Evolutionary conservation across 495 filamentous ascomycete species (phyloP).

Genomic region (Penicillium dipodomyicola): DNA sequence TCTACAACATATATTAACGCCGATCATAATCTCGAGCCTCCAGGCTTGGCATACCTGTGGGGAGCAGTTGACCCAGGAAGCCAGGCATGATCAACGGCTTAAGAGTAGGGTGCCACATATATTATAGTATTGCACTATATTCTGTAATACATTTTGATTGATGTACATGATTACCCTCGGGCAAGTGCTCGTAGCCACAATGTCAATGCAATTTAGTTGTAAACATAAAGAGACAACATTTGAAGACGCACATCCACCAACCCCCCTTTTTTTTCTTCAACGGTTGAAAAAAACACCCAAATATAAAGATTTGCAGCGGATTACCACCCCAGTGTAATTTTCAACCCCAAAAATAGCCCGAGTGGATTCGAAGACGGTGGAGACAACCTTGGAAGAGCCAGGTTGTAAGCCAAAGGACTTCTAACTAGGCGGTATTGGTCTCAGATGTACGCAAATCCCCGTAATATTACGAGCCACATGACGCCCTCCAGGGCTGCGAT

Average conservation of each 20-base stretch:
- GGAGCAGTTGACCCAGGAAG: neutral
- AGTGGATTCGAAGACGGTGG: slow-evolving; percentile 19
- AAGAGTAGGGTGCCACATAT: neutral
- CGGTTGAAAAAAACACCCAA: neutral
- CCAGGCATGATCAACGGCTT: neutral
- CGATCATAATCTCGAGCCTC: slow-evolving; percentile 16
- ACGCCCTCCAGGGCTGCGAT: slow-evolving; percentile 16
- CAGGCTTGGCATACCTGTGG: slow-evolving; percentile 17
- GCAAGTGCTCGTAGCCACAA: neutral
- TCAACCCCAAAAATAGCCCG: slow-evolving; percentile 25
- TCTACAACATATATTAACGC: slow-evolving; percentile 4
- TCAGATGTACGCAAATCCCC: slow-evolving; percentile 13
- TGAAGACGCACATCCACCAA: neutral
- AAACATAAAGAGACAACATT: neutral
- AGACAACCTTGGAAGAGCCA: slow-evolving; percentile 1
- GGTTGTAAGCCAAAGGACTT: neutral
- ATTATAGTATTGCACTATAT: neutral
- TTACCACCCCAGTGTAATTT: slow-evolving; percentile 8
- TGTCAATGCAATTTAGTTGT: neutral
- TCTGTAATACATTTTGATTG: neutral
- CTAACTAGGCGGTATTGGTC: slow-evolving; percentile 5
- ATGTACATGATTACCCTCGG: neutral
- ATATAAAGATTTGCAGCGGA: neutral
- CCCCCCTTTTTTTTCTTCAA: neutral
- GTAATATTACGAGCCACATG: slow-evolving; percentile 35